Evolutionary conservation across 2,329 filamentous ascomycete genomes (phyloP), one percentile per base, ranked within the genome.

Genomic region (Clonostachys byssicola): DNA sequence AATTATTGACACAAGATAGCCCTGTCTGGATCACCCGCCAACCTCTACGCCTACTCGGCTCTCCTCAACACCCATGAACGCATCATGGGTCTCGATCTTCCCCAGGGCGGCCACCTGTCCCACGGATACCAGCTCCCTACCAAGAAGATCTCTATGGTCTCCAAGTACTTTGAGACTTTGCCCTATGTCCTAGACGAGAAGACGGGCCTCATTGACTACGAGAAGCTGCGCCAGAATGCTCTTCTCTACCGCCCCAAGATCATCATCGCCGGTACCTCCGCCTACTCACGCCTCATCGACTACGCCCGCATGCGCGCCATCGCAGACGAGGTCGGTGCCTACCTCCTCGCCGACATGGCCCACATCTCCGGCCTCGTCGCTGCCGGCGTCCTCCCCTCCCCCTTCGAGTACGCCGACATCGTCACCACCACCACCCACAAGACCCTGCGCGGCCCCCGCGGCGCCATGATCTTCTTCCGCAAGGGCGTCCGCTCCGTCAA

Each of bases 341-440:
- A 96, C 71, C 78, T 96, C 44, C 74, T 97, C 51, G 88, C 89
- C 55, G 92, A 97, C 61, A 96, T 97, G 85, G 92, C 92, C 47
- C 92, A 97, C 65, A 92, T 96, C 56, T 96, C 92, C 8, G 92
- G 92, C 56, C 76, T 96, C 51, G 84, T 97, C 46, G 91, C 92
- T 33, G 91, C 89, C 52, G 89, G 89, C 59, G 91, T 95, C 47
- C 85, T 95, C 54, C 89, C 90, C 45, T 87, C 87, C 52, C 92
- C 92, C 39, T 97, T 96, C 71, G 81, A 81, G 54, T 84, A 88
- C 66, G 86, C 89, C 50, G 92, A 96, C 64, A 86, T 97, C 47
- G 92, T 97, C 51, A 96, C 92, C 36, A 97, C 92, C n/a, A 97
- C 92, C 23, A 96, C 89, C 42, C 92, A 97, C 80, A 97, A 97